A percentile compares a stretch with the other conserved stretches of the same genome.
phyloP scores from a whole-genome alignment of 2,329 filamentous ascomycete species.

The Ambrosiella beaveri region DNA sequence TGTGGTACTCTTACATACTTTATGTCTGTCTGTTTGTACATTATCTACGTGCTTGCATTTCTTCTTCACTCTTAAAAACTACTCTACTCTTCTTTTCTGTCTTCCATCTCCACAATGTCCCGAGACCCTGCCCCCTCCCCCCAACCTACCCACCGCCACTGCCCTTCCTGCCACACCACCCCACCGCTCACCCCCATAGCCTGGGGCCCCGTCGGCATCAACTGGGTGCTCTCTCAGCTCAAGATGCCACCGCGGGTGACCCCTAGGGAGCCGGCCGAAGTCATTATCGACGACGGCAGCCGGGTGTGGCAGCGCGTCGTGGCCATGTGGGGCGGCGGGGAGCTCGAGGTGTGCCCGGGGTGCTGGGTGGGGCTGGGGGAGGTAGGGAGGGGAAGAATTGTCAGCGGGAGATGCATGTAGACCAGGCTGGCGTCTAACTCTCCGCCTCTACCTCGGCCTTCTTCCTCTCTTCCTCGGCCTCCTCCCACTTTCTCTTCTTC shows the following conservation, averaged over 20 bases:
- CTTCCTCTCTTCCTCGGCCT: conserved; percentile 29
- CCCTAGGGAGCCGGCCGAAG: not conserved
- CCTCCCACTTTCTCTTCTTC: conserved; percentile 46
- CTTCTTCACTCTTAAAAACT: too few species aligned
- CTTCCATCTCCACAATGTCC: too few species aligned
- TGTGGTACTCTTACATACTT: too few species aligned
- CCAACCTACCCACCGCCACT: not conserved
- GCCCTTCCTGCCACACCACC: not conserved
- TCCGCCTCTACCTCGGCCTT: not conserved
- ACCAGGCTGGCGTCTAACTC: not conserved
- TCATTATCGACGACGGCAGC: not conserved
- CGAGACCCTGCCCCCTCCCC: not conserved
- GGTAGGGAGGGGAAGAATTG: not conserved
- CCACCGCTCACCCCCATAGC: not conserved
- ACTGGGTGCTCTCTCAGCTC: not conserved
- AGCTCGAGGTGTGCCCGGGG: not conserved
- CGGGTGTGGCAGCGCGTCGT: not conserved
- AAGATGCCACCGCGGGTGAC: not conserved
- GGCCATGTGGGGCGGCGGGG: not conserved
- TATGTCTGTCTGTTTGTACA: too few species aligned
- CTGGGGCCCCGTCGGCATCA: not conserved
- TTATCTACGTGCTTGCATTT: too few species aligned
- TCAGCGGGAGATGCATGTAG: not conserved
- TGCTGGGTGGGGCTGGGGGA: not conserved
- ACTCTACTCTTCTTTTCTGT: too few species aligned